These are phyloP conservation scores for Lentinus brumalis DNA, from an alignment of 768 basidiomycete species.

Conservation along the genomic window DNA sequence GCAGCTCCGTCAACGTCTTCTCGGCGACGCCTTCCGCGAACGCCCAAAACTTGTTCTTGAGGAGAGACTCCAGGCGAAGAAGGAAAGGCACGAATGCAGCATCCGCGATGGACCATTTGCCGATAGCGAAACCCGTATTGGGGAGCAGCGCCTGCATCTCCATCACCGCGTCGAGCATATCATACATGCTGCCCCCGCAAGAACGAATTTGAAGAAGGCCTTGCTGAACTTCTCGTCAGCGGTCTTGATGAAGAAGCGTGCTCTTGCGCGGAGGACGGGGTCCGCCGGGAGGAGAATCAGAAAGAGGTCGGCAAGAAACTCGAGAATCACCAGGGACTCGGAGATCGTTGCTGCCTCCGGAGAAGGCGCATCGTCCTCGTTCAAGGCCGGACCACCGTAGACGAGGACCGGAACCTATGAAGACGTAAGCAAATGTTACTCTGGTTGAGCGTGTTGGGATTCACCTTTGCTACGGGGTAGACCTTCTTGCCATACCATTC, in stretches of 20 bases:
- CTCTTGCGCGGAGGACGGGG: conserved; percentile 55
- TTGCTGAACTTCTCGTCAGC: conserved; percentile 47
- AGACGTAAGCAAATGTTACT: not conserved
- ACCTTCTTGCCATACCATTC: not conserved
- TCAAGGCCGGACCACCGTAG: not conserved
- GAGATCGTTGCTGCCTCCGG: conserved; percentile 58
- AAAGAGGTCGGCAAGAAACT: conserved; percentile 64
- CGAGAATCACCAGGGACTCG: conserved; percentile 65
- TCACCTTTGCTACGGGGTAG: not conserved
- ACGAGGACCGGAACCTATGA: not conserved
- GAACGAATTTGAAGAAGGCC: conserved; percentile 37
- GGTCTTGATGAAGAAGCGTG: conserved; percentile 61
- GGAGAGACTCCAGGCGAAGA: conserved; percentile 45
- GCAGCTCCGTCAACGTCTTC: conserved; percentile 43
- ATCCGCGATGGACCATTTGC: conserved; percentile 62
- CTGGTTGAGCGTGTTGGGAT: conserved; percentile 33
- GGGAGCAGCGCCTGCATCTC: conserved; percentile 53
- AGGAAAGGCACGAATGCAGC: conserved; percentile 61
- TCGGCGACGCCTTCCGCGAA: conserved; percentile 49
- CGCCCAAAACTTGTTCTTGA: conserved; percentile 54
- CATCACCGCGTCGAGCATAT: conserved; percentile 45
- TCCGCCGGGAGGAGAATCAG: conserved; percentile 53
- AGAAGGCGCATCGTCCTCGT: conserved; percentile 50
- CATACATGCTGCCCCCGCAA: conserved; percentile 39
- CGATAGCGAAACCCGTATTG: conserved; percentile 44